Conservation (phyloP, 75 land plant species). For the Sequoia sempervirens region DNA sequence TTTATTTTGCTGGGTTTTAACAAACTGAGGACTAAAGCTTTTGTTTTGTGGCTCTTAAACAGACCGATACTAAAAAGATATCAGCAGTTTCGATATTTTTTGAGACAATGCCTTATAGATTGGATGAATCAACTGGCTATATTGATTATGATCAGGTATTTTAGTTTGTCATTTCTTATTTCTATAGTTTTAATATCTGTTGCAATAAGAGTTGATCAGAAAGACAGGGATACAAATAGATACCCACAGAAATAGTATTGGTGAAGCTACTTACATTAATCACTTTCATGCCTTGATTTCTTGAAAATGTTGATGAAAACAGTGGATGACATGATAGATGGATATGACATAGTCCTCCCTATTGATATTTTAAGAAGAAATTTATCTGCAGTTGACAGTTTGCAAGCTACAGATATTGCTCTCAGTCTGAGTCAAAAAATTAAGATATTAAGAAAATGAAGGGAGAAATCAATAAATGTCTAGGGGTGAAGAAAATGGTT, state of each 20-base stretch:
- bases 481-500: background rate
- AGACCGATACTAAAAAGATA: constrained; percentile 61
- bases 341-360: background rate
- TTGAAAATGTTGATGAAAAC: background rate
- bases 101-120: constrained; percentile 55
- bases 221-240: background rate
- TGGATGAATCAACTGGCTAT: constrained; percentile 48
- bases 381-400: background rate
- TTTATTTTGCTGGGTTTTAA: background rate
- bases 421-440: background rate
- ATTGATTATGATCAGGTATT: constrained; percentile 51
- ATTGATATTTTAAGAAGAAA: background rate
- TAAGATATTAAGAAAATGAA: background rate
- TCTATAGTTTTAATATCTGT: background rate
- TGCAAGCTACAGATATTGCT: background rate
- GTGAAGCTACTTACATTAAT: constrained; percentile 1
- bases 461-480: background rate
- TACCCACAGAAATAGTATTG: background rate
- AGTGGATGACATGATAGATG: background rate
- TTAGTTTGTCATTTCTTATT: background rate
- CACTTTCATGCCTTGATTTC: background rate
- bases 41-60: constrained; percentile 11
- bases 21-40: background rate
- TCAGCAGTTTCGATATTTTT: constrained; percentile 59
- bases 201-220: background rate